Evolutionary conservation across 2,329 filamentous ascomycete species (phyloP), one percentile per base, ranked within the genome.

Genomic region (Talaromyces sp.): DNA sequence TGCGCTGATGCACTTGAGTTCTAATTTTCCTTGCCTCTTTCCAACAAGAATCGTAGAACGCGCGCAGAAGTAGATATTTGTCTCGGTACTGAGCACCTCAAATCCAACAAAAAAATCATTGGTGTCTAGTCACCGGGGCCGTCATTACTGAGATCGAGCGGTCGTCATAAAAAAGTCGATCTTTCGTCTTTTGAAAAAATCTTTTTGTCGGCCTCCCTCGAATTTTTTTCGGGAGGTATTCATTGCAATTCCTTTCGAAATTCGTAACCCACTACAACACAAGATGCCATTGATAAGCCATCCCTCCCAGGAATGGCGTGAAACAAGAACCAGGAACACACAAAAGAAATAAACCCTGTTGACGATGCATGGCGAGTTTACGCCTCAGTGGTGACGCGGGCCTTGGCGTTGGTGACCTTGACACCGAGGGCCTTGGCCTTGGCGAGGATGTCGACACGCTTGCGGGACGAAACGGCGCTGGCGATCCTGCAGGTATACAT

Each of bases 371-470:
- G 57, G 57, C 71, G 38, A 41, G 70, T 74, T 74, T 83, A 88
- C 73, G 84, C 83, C 88, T 99, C 94, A 73, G 92, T 96, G 74
- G 93, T 96, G 80, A 99, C 89, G 87, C 93, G 95, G 77, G 92
- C 94, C 90, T 97, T 96, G 82, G 91, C 81, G 87, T 99, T 99
- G 79, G 94, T 99, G 80, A 99, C 93, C 90, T 99, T 99, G 80
- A 99, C 94, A 77, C 92, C 91, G 77, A 99, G 84, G 82, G 96
- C 89, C 90, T 97, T 97, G 69, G 94, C 94, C 80, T 93, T 90
- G 77, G 91, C 86, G 75, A 99, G 88, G 82, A 99, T 99, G 76
- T 97, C 92, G 81, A 99, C 88, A 81, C 94, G 88, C 91, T 99
- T 99, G 82, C 93, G 87, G 78, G 94, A 96, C 66, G 94, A 99